These are phyloP conservation scores for Tetrapisispora iriomotensis DNA, from an alignment of 805 yeast species.

Conservation along the genomic window DNA sequence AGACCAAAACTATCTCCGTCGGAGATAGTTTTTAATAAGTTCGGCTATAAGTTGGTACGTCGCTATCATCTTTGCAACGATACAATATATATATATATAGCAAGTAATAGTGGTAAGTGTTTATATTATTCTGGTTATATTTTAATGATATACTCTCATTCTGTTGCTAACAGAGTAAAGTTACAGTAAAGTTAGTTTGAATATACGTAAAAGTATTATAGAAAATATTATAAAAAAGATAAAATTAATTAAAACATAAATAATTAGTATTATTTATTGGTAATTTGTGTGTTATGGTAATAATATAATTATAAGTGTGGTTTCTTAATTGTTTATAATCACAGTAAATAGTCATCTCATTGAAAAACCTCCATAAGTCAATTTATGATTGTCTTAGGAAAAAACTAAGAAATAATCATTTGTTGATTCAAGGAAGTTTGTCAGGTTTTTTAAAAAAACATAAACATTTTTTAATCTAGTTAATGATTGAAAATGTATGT, in stretches of 20 bases:
- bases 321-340: not conserved
- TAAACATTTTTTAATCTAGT: not conserved
- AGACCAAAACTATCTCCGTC: not conserved
- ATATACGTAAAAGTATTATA: constrained; percentile 3
- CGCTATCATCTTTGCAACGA: too few species aligned
- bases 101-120: too few species aligned
- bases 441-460: constrained; percentile 1
- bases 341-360: constrained; percentile 3
- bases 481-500: not conserved
- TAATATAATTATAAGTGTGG: not conserved
- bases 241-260: constrained; percentile 2
- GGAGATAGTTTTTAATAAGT: too few species aligned
- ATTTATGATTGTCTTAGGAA: too few species aligned
- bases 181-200: too few species aligned
- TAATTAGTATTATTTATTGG: not conserved
- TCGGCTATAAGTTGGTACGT: too few species aligned
- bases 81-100: too few species aligned
- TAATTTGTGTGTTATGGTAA: constrained; percentile 1
- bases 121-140: too few species aligned
- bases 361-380: not conserved
- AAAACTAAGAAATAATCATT: too few species aligned
- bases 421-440: too few species aligned
- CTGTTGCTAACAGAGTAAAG: not conserved
- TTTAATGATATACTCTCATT: not conserved
- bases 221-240: constrained; percentile 3